Base-by-base conservation (phyloP, 768 basidiomycete genomes). In the Ramaria rubella region DNA sequence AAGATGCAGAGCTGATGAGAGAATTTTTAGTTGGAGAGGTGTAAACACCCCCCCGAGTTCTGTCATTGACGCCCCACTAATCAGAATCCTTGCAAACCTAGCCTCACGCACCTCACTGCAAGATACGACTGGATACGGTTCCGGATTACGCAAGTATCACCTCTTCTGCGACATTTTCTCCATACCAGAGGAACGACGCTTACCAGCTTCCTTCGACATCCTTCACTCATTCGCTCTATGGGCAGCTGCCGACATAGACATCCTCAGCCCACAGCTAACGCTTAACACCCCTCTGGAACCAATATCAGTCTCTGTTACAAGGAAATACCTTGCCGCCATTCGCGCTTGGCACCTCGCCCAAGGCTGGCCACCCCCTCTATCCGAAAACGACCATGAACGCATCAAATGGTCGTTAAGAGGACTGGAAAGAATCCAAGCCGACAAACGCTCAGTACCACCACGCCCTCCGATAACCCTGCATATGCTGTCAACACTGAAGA, bases 291-390 rank as follows among this genome's bases (percentile, higher is more conserved):
- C 61, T 0, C 70, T 73, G 26, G 72, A 74, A 58, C 65, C 71
- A 3, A 63, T 75, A 0, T 62, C 70, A 0, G 60, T 67, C 0
- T 19, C 45, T 0, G 63, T 62, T 0, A 66, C 62, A 0, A 26
- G 51, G 11, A 75, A 74, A 52, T 75, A 75, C 57, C 64, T 75
- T 7, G 58, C 70, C 3, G 73, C 64, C 0, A 60, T 75, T 0
- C 54, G 69, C 2, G 74, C 72, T 0, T 75, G 73, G 72, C 73
- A 74, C 49, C 49, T 73, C 1, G 68, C 63, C 0, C 74, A 75
- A 52, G 73, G 70, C 0, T 75, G 72, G 73, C 68, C 67, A 2
- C 60, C 61, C 1, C 72, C 72, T 1, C 62, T 74, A 0, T 59
- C 67, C 0, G 57, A 54, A 4, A 19, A 26, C 1, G 59, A 69